Evolutionary conservation across 306 rosid species (phyloP), one percentile per base, ranked within the genome.

Genomic region (Acacia crassicarpa): DNA sequence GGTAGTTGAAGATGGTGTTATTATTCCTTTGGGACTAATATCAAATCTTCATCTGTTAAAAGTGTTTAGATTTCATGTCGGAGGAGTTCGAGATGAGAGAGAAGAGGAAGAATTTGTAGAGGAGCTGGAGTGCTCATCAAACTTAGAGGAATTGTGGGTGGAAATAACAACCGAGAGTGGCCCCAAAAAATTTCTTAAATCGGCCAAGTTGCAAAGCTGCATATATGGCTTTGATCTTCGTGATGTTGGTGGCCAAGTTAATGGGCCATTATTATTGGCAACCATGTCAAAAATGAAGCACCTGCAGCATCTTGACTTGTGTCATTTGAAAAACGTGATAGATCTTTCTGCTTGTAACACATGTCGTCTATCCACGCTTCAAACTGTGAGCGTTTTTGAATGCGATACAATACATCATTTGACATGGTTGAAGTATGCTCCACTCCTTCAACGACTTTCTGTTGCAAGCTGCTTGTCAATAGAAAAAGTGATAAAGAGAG

Each of bases 301-400:
- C 30, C 4, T 58, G 27, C 49, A 45, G 4, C 16, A 9, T 45
- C 15, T 45, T 45, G 49, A 10, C 0, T 45, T 45, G 3, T 8
- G 8, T 13, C 1, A 4, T 48, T 32, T 32, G 35, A 32, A 32
- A 32, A 32, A 32, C 35, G 19, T 12, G 53, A 14, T 51, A 16
- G 59, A 51, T 51, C 22, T 8, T 51, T 51, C 59, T 51, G 22
- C 17, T 19, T 4, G 1, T 51, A 22, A 5, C 59, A 5, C 59
- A 17, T 51, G n/a, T 17, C 2, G 0, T 51, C 59, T 19, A 51
- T 51, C 59, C 22, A 51, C 3, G 8, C 59, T 51, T 17, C 22
- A 8, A 19, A 51, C 0, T 1, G 9, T 19, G 3, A 6, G 1
- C 0, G 1, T 51, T 51, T 4, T 0, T 4, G 0, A 5, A 0